Percentiles rank a stretch among this genome's conserved stretches.
Conservation (phyloP, 306 rosid genomes). For the Quercus glauca region DNA sequence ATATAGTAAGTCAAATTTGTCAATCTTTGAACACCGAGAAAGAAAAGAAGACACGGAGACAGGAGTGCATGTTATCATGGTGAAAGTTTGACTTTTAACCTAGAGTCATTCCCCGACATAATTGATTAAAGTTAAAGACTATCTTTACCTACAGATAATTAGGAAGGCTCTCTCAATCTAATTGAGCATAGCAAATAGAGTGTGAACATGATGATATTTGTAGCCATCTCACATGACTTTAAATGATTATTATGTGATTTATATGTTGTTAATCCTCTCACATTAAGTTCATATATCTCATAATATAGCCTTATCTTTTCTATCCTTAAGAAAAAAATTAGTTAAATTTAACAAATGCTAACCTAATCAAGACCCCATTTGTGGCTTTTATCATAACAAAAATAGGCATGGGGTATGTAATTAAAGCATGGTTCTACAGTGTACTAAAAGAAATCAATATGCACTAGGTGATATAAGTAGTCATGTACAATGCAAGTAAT, state of each 20-base stretch:
- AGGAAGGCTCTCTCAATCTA: constrained; percentile 8
- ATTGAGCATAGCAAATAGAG: constrained; percentile 21
- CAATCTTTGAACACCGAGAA: neutral
- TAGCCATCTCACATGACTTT: constrained; percentile 29
- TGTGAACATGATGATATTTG: constrained; percentile 18
- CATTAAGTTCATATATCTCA: too few species aligned
- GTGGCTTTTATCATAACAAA: too few species aligned
- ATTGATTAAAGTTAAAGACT: constrained; percentile 11
- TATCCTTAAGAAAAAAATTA: too few species aligned
- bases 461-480: too few species aligned
- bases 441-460: too few species aligned
- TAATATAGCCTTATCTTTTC: too few species aligned
- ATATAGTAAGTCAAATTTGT: neutral
- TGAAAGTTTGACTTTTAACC: constrained; percentile 26
- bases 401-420: too few species aligned
- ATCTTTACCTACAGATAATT: constrained; percentile 8
- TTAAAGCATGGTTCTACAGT: too few species aligned
- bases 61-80: constrained; percentile 22
- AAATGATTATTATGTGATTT: constrained; percentile 32
- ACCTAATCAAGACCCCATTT: too few species aligned
- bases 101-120: neutral
- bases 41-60: neutral
- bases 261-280: constrained; percentile 7
- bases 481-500: too few species aligned
- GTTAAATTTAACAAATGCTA: too few species aligned